Evolutionary conservation across 2,329 filamentous ascomycete genomes (phyloP), one percentile per base, ranked within the genome.

Genomic region (Talaromyces islandicus): DNA sequence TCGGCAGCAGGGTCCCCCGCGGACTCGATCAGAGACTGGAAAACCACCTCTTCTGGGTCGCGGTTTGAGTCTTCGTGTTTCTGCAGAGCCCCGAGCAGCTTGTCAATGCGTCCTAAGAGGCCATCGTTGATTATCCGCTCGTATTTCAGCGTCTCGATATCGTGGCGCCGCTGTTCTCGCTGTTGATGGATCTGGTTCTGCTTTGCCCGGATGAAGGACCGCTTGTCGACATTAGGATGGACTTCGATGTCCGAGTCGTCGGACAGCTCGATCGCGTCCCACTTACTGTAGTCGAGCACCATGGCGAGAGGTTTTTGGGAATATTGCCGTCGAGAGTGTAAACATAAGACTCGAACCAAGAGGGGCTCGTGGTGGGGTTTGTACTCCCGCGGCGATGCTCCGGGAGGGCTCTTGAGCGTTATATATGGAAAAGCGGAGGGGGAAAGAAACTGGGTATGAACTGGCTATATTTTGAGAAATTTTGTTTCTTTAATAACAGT

Each of bases 211-310:
- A 99, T 99, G 77, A 99, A 99, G 63, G 93, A 97, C 56, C 89
- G 86, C 77, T 99, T 99, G 80, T 99, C 94, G 73, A 99, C 94
- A 73, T 99, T 99, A 62, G 94, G 94, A 77, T 99, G 94, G 56
- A 97, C 94, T 79, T 99, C 94, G 69, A 99, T 88, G 71, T 99
- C 94, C 56, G 92, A 97, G 78, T 99, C 94, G 77, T 99, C 94
- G 71, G 91, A 96, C 72, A 99, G 87, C 86, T 99, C 94, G 71
- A 99, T 85, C 62, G 89, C 88, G 74, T 97, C 81, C 81, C 81
- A 84, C 72, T 84, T 84, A 71, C 81, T 83, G 70, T 84, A 89
- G 69, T 89, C 84, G 64, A 89, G 80, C n/a, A 81, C 79, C 80
- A 82, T 82, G 19, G 66, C 71, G 56, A 59, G 7, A 52, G 51